A percentile compares a stretch with the other conserved stretches of the same genome.
These are phyloP conservation scores for Starmerella powellii DNA, from an alignment of 805 yeast species.

Conservation along the genomic window DNA sequence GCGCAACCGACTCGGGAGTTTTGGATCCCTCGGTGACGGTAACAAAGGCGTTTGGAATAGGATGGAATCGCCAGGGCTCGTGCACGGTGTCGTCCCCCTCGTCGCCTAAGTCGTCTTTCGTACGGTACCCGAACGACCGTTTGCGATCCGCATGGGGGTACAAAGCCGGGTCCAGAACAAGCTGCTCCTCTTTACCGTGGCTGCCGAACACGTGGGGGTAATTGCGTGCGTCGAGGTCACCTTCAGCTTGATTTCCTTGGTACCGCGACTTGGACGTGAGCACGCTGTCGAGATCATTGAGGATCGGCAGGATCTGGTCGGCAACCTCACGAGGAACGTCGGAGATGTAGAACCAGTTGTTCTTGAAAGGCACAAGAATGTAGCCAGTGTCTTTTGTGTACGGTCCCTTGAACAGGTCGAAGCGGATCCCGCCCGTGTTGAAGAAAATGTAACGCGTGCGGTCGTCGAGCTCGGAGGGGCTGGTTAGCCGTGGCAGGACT, in stretches of 20 bases:
- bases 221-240: too few relatives aligned
- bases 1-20: slow-evolving; percentile 36
- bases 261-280: slow-evolving; percentile 7
- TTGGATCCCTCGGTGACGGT: slow-evolving; percentile 1
- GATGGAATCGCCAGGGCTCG: slow-evolving; percentile 43
- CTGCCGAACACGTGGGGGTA: too few relatives aligned
- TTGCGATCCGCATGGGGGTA: too few relatives aligned
- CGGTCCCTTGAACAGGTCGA: slow-evolving; percentile 73
- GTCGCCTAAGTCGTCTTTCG: slow-evolving; percentile 71
- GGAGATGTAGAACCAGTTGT: slow-evolving; percentile 59
- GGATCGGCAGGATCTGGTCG: slow-evolving; percentile 36
- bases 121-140: slow-evolving; percentile 49
- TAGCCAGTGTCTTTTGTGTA: slow-evolving; percentile 68
- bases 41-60: slow-evolving; percentile 70
- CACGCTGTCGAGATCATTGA: slow-evolving; percentile 36
- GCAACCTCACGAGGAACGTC: slow-evolving; percentile 50
- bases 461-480: slow-evolving; percentile 21
- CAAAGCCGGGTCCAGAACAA: neutral
- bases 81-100: slow-evolving; percentile 79
- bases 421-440: slow-evolving; percentile 78
- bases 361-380: slow-evolving; percentile 72
- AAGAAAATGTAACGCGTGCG: slow-evolving; percentile 44
- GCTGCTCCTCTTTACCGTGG: neutral
- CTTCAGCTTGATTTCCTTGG: neutral
- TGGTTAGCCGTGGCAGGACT: slow-evolving; percentile 38